These are phyloP conservation scores for Pseudogymnoascus sp. DNA, from an alignment of 2,329 filamentous ascomycete species.

Conservation along the genomic window DNA sequence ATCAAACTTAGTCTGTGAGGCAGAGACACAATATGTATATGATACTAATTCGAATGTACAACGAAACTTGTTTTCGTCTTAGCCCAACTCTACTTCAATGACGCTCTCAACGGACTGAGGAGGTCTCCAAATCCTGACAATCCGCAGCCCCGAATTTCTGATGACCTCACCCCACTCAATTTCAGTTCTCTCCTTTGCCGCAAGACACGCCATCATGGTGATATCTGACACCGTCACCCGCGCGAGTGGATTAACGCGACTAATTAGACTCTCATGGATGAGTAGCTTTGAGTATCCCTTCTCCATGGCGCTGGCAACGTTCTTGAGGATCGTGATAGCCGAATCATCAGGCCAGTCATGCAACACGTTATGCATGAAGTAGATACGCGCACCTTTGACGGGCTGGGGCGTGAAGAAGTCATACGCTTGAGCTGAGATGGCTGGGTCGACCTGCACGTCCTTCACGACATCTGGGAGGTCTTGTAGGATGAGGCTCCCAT, in stretches of 20 bases:
- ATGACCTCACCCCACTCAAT: constrained; percentile 25
- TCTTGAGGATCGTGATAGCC: constrained; percentile 18
- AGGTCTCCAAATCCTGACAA: constrained; percentile 5
- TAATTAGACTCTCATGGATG: constrained; percentile 34
- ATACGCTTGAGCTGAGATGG: constrained; percentile 30
- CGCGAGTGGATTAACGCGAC: constrained; percentile 26
- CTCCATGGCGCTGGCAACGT: constrained; percentile 28
- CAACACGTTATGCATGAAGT: constrained; percentile 29
- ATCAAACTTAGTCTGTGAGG: not conserved
- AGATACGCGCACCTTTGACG: constrained; percentile 34
- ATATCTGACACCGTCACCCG: constrained; percentile 33
- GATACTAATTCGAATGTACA: not conserved
- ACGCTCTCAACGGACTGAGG: constrained; percentile 4
- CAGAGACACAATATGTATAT: not conserved
- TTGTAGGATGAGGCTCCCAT: constrained; percentile 24
- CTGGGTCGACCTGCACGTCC: constrained; percentile 22
- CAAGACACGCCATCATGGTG: constrained; percentile 32
- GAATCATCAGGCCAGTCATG: constrained; percentile 30
- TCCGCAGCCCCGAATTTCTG: not conserved
- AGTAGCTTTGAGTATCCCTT: constrained; percentile 34
- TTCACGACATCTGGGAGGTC: constrained; percentile 30
- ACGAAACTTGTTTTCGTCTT: not conserved
- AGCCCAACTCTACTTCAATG: not conserved
- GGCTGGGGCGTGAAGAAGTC: constrained; percentile 38
- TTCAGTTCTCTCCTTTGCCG: constrained; percentile 31